These are phyloP conservation scores for Rhodomyrtus psidioides DNA, from an alignment of 441 rosid genomes.

Conservation along the genomic window DNA sequence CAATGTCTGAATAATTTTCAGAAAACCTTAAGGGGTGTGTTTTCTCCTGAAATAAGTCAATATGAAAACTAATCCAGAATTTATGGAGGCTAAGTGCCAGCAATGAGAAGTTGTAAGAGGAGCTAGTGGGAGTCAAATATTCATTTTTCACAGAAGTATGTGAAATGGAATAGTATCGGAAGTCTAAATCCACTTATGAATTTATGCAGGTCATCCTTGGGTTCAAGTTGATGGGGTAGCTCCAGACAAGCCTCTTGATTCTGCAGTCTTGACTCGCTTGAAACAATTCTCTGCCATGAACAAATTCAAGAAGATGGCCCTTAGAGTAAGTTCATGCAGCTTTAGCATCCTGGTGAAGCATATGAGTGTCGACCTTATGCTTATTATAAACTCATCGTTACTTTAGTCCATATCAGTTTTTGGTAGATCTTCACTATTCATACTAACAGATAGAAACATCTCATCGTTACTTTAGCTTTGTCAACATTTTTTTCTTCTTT, in stretches of 20 bases:
- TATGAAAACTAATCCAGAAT: neutral
- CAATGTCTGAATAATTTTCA: neutral
- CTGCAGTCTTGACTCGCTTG: constrained; percentile 9
- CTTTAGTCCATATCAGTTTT: neutral
- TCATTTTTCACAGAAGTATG: neutral
- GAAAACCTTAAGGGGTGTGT: neutral
- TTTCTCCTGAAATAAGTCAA: neutral
- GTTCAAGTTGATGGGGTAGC: constrained; percentile 44
- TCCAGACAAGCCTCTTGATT: constrained; percentile 19
- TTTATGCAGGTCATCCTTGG: constrained; percentile 56
- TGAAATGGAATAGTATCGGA: neutral
- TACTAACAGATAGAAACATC: neutral
- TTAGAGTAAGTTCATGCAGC: neutral
- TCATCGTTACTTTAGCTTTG: neutral
- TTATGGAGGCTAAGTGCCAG: neutral
- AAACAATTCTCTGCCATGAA: constrained; percentile 9
- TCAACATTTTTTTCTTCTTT: neutral
- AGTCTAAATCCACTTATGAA: neutral
- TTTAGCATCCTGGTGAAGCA: neutral
- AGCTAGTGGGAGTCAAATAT: neutral
- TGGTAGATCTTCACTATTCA: neutral
- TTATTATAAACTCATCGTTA: neutral
- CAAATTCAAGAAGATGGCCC: constrained; percentile 10
- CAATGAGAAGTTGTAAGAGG: neutral
- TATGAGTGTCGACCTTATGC: neutral